These are phyloP conservation scores for Ascomycota sp. DNA, from an alignment of 2,329 filamentous ascomycete species.

Conservation along the genomic window DNA sequence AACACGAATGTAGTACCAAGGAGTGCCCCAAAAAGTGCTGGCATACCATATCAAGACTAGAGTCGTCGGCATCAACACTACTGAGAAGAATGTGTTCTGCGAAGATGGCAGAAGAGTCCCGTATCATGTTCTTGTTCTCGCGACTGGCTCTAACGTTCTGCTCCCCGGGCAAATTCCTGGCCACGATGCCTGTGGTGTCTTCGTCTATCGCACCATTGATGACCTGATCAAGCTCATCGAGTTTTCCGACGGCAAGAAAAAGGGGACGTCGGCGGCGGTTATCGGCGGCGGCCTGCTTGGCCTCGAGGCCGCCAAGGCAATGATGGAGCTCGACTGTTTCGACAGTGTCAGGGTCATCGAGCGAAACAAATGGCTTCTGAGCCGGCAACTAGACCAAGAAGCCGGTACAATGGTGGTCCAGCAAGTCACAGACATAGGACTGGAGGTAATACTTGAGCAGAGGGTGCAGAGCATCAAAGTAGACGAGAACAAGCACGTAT, in stretches of 20 bases:
- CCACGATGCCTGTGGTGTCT: constrained; percentile 60
- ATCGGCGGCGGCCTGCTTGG: constrained; percentile 71
- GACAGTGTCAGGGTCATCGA: constrained; percentile 58
- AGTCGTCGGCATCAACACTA: constrained; percentile 40
- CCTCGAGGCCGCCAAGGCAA: constrained; percentile 73
- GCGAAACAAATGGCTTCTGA: constrained; percentile 61
- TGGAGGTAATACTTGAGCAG: constrained; percentile 61
- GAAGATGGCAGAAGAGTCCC: constrained; percentile 44
- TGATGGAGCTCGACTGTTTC: constrained; percentile 65
- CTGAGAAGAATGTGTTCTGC: constrained; percentile 44
- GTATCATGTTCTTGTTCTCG: constrained; percentile 65
- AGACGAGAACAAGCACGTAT: constrained; percentile 42
- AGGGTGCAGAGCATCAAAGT: constrained; percentile 50
- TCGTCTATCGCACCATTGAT: constrained; percentile 71
- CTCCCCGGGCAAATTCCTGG: constrained; percentile 50
- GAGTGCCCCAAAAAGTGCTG: constrained; percentile 43
- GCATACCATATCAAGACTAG: constrained; percentile 54
- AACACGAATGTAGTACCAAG: constrained; percentile 29
- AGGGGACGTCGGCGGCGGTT: constrained; percentile 48
- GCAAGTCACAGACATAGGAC: constrained; percentile 53
- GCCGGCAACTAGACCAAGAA: constrained; percentile 60
- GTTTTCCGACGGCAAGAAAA: constrained; percentile 35
- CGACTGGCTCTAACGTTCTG: constrained; percentile 68
- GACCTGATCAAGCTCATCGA: constrained; percentile 58
- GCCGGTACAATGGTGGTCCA: constrained; percentile 64